phyloP scores from a whole-genome alignment of 2,329 filamentous ascomycete species.

The Westerdykella aurantiaca region DNA sequence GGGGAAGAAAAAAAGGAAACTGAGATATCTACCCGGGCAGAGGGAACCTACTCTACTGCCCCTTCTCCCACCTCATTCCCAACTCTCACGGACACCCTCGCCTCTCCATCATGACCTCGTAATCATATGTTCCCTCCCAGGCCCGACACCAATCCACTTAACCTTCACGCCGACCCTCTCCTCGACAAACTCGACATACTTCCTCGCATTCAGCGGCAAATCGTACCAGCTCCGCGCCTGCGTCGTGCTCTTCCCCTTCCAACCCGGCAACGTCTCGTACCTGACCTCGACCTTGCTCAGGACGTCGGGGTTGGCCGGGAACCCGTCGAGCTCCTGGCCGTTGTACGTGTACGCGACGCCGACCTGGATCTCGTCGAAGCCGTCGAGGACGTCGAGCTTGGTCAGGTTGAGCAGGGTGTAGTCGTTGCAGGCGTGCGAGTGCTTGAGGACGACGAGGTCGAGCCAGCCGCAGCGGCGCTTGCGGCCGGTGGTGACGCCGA shows the following conservation, averaged over 20 bases:
- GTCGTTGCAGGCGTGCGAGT: slow-evolving; percentile 59
- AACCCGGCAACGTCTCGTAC: slow-evolving; percentile 65
- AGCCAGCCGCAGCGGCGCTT: slow-evolving; percentile 60
- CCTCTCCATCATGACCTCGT: slow-evolving; percentile 13
- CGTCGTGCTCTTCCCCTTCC: slow-evolving; percentile 57
- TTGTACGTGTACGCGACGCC: slow-evolving; percentile 63
- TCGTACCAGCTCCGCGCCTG: slow-evolving; percentile 56
- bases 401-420: slow-evolving; percentile 61
- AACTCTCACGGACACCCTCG: background rate
- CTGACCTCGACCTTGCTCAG: slow-evolving; percentile 58
- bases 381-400: slow-evolving; percentile 66
- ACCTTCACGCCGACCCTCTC: slow-evolving; percentile 58
- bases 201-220: slow-evolving; percentile 58
- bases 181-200: slow-evolving; percentile 64
- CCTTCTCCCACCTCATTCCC: too few species aligned
- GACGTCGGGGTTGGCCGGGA: slow-evolving; percentile 58
- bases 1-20: too few species aligned
- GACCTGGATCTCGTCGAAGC: slow-evolving; percentile 68
- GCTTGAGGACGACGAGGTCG: slow-evolving; percentile 64
- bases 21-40: too few species aligned
- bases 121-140: slow-evolving; percentile 60
- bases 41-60: too few species aligned
- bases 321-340: slow-evolving; percentile 53
- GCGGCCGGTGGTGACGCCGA: slow-evolving; percentile 54
- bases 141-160: slow-evolving; percentile 62